Percentiles rank a stretch among this genome's conserved stretches.
Conservation (phyloP, 345 rosid species). For the Melastoma malabathricum region DNA sequence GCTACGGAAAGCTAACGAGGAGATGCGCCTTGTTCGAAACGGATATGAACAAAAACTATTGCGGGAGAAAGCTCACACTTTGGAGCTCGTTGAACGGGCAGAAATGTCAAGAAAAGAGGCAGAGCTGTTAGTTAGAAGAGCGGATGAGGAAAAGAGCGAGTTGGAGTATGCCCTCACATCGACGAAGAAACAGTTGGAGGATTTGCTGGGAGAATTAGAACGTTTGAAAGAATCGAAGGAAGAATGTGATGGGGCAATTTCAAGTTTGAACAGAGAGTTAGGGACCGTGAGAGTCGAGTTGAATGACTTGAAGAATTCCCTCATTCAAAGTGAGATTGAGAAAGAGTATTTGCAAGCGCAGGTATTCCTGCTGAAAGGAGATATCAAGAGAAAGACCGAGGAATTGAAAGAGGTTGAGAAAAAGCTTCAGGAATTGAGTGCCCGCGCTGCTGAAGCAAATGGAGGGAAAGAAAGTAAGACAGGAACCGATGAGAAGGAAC, state of each 20-base stretch:
- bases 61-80: conserved; percentile 2
- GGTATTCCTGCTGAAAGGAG: conserved; percentile 7
- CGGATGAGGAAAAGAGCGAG: conserved; percentile 7
- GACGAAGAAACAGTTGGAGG: conserved; percentile 14
- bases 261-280: conserved; percentile 7
- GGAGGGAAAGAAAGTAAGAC: not conserved
- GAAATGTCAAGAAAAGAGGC: conserved; percentile 2
- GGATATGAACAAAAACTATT: conserved; percentile 15
- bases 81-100: conserved; percentile 6
- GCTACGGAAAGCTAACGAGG: conserved; percentile 20
- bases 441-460: not conserved
- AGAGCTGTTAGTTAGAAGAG: conserved; percentile 2
- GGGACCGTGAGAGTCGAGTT: conserved; percentile 5
- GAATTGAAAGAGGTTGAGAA: conserved; percentile 2
- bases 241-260: conserved; percentile 4
- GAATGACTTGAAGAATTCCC: conserved; percentile 8
- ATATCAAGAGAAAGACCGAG: conserved; percentile 10
- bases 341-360: conserved; percentile 14
- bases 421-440: not conserved
- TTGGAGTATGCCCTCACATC: conserved; percentile 5
- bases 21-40: conserved; percentile 13
- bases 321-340: conserved; percentile 1
- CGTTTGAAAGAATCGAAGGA: conserved; percentile 3
- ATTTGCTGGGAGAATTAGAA: conserved; percentile 4
- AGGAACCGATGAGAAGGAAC: not conserved